Base-by-base conservation (phyloP, 441 rosid genomes). In the Pelargonium hybrid region DNA sequence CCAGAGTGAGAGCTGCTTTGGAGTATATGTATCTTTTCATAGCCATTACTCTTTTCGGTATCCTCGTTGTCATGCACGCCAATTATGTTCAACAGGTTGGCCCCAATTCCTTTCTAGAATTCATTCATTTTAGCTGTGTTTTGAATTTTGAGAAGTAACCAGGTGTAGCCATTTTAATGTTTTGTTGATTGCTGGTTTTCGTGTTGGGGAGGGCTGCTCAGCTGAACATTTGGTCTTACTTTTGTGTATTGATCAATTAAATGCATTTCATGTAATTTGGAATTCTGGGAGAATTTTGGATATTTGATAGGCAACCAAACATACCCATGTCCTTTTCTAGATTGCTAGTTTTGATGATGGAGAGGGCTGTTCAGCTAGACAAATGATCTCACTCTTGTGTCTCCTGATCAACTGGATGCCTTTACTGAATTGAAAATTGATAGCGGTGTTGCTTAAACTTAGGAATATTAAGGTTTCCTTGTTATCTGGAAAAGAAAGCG, bases 61-160 rank as follows among this genome's bases (percentile, higher is more conserved):
- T 92, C 71, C 98, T 94, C 57, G 97, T 94, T 71, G 92, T 90
- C 69, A 90, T 92, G 99, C 99, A 94, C 84, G 99, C 98, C 82
- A 94, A 94, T 84, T 94, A 88, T 73, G 98, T 94, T 65, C 99
- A 92, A 63, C 96, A 90, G 93, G 99, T 56, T 26, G 26, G 63
- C 20, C 18, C 20, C 20, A 26, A 25, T 1, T 56, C 20, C 63
- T 18, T 26, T 56, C 14, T 4, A 29, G 7, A 18, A 20, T 18
- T 56, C 20, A 25, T 26, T 10, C 39, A 34, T 34, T 34, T 34
- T 34, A 34, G 39, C 7, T 34, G 7, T 34, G 0, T 34, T 34
- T 34, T 5, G 8, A 34, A 2, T 34, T 34, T 34, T 5, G 39
- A 6, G 39, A 6, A 25, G 63, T 56, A 56, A 56, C 11, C 21